Percentiles rank a stretch among this genome's conserved stretches.
Evolutionary conservation across 1,284 basidiomycete genomes (phyloP).

Genomic region (Ceratobasidium sp.): DNA sequence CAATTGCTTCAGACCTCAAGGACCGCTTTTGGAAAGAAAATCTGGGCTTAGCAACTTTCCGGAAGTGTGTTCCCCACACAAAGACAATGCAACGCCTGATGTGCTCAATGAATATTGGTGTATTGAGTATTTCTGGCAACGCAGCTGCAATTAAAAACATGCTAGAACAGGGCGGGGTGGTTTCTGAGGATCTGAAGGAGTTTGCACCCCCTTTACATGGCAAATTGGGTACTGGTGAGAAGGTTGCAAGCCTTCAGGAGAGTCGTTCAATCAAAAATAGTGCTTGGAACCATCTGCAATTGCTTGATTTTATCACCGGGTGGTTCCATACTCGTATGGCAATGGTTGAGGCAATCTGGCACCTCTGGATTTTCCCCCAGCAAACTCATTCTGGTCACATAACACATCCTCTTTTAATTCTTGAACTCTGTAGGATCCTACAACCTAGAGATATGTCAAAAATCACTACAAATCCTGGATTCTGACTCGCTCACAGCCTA

Average conservation of each 20-base stretch:
- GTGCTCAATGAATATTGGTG: constrained; percentile 53
- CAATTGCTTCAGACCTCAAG: no score
- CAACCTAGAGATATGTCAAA: constrained; percentile 55
- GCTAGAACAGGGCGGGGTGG: constrained; percentile 53
- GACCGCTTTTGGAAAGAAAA: no score
- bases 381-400: not conserved
- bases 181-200: not conserved
- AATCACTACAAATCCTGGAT: constrained; percentile 55
- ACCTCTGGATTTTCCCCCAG: constrained; percentile 48
- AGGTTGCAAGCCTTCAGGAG: constrained; percentile 46
- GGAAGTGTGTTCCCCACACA: constrained; percentile 53
- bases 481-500: constrained; percentile 59
- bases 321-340: constrained; percentile 62
- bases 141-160: constrained; percentile 52
- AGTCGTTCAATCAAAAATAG: constrained; percentile 53
- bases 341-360: constrained; percentile 58
- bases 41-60: not conserved
- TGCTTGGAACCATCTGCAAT: constrained; percentile 50
- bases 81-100: constrained; percentile 54
- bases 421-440: constrained; percentile 48
- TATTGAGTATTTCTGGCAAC: constrained; percentile 53
- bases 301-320: constrained; percentile 56
- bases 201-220: constrained; percentile 51
- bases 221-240: constrained; percentile 54
- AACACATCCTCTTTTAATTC: constrained; percentile 46